A percentile compares a stretch with the other conserved stretches of the same genome.
These are phyloP conservation scores for Talaromyces sp. DNA, from an alignment of 2,329 filamentous ascomycete species.

Conservation along the genomic window DNA sequence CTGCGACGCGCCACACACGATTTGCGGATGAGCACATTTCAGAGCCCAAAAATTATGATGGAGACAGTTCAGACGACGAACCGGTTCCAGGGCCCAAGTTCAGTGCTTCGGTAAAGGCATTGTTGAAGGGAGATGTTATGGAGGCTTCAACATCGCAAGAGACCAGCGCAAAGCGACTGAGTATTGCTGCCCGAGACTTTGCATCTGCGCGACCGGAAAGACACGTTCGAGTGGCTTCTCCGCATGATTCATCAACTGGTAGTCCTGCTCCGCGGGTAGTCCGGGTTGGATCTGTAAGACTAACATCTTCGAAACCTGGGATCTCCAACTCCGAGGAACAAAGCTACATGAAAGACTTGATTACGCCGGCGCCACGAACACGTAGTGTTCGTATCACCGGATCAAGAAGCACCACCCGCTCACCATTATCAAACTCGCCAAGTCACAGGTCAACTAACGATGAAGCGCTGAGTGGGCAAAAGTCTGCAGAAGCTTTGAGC, in stretches of 20 bases:
- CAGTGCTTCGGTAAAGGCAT: slow-evolving; percentile 83
- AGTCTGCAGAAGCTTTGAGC: slow-evolving; percentile 32
- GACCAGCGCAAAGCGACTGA: slow-evolving; percentile 27
- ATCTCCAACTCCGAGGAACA: slow-evolving; percentile 27
- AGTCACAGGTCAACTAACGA: slow-evolving; percentile 3
- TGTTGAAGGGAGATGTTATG: slow-evolving; percentile 58
- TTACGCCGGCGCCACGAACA: slow-evolving; percentile 46
- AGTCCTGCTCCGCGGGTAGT: slow-evolving; percentile 43
- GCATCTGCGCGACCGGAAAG: slow-evolving; percentile 30
- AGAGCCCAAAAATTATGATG: slow-evolving; percentile 39
- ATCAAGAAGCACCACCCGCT: slow-evolving; percentile 41
- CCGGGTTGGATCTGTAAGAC: slow-evolving; percentile 32
- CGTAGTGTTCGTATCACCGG: slow-evolving; percentile 42
- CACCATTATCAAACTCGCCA: slow-evolving; percentile 38
- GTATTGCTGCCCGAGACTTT: slow-evolving; percentile 19
- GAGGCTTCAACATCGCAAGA: slow-evolving; percentile 52
- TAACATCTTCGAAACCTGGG: slow-evolving; percentile 31
- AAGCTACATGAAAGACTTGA: slow-evolving; percentile 35
- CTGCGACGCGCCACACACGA: slow-evolving; percentile 23
- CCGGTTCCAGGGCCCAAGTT: slow-evolving; percentile 79
- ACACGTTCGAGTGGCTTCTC: slow-evolving; percentile 35
- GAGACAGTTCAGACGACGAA: slow-evolving; percentile 93
- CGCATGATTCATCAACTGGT: slow-evolving; percentile 37
- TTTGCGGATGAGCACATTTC: slow-evolving; percentile 23
- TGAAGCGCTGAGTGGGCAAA: slow-evolving; percentile 25